Base-by-base conservation (phyloP, 257 asterid species). In the Gentiana straminea region DNA sequence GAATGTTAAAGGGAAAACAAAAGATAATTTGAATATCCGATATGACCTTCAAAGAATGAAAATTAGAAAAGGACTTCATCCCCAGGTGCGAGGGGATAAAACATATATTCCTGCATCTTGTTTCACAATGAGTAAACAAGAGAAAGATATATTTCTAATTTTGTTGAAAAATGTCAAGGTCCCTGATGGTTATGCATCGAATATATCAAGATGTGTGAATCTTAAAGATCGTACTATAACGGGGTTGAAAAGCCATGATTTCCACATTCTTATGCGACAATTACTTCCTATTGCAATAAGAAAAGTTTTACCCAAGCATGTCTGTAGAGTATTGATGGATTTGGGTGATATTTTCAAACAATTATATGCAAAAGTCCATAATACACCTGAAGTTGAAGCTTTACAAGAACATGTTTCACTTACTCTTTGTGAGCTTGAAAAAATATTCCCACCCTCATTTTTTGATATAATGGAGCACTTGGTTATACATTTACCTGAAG, bases 381-480 rank as follows among this genome's bases (percentile, higher is more conserved):
- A 12, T 13, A 5, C 41, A 5, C 4, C 2, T 1, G 53, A 33
- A 4, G 1, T 33, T 34, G 45, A 33, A 34, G 2, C 39, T 11
- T 35, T 54, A 8, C 43, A 54, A 10, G 32, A 34, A 4, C 32
- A 13, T 0, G 36, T 35, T 35, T 7, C 58, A 7, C 6, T 35
- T 3, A 13, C 39, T 2, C 45, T 54, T 54, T 35, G 45, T 35
- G 45, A 54, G 10, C 39, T 54, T 33, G 45, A 54, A 13, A 33
- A 54, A 9, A 10, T 54, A 6, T 54, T 51, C 32, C 66, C 59
- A 1, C 54, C 66, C 8, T 43, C 67, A 35, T 59, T 59, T 11
- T 62, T 62, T 7, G 36, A 53, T 53, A 34, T 53, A 4, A 53
- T 62, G 67, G 53, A 52, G 46, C 54, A 62, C 45, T 12, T 52